Evolutionary conservation across 1,284 basidiomycete species (phyloP), one percentile per base, ranked within the genome.

Genomic region (Cystobasidium pallidum): DNA sequence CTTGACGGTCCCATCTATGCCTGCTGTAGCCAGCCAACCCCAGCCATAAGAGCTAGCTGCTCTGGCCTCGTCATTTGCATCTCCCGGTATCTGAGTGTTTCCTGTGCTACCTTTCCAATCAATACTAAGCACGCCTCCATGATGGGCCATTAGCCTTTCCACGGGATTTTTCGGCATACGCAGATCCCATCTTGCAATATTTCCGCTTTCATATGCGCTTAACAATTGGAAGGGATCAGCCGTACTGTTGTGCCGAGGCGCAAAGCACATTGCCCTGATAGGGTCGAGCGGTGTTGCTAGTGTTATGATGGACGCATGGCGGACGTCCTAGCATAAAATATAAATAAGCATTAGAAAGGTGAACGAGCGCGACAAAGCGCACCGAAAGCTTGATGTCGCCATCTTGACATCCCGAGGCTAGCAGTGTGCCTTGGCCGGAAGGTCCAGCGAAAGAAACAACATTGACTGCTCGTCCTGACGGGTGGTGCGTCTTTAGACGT

Each of bases 301-400:
- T 21, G 68, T 71, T n/a, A 71, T 71, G 10, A 71, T 36, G 6
- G 59, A 63, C 24, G 68, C 59, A 21, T 71, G 68, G 15, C 68
- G 68, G 1, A 71, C 61, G 26, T 71, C 68, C 68, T 71, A n/a
- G 67, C n/a, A 52, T 11, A 28, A 1, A 24, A n/a, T 13, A 17
- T 32, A 32, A 10, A 24, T 41, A 24, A 21, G 39, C 59, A 21
- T 36, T 7, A 34, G n/a, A 3, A 1, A 36, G n/a, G 6, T 26
- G 15, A 30, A 17, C 39, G 2, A 24, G 39, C 28, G 34, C 8
- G 10, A 17, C 3, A 17, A n/a, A 13, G 28, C 68, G 21, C 47
- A 71, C 68, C 8, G 68, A 71, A 19, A 71, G 45, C 52, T 71
- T 71, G 59, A 71, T 71, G 30, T 71, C 68, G 4, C 68, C 68